Conservation (phyloP, 2,329 filamentous ascomycete genomes). For the Bipolaris sorokiniana region DNA sequence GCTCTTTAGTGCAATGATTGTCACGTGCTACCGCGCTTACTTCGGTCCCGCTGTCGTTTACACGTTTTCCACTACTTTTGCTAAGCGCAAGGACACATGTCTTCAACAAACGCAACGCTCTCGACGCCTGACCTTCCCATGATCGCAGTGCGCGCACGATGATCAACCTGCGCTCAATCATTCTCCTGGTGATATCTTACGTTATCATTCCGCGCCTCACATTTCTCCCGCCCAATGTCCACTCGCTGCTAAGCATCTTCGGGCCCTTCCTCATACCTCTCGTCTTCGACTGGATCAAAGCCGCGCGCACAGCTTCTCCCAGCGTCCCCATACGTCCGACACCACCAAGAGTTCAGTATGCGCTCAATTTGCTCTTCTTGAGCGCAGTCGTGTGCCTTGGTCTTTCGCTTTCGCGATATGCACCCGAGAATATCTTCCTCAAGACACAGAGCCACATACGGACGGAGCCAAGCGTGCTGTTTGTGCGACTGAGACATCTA, state of each 20-base stretch:
- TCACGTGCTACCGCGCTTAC: conserved; percentile 20
- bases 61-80: conserved; percentile 18
- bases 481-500: conserved; percentile 71
- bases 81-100: conserved; percentile 18
- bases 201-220: conserved; percentile 47
- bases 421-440: conserved; percentile 81
- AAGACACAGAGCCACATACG: conserved; percentile 81
- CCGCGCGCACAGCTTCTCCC: conserved; percentile 50
- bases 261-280: conserved; percentile 75
- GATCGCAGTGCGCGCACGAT: conserved; percentile 27
- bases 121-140: conserved; percentile 8
- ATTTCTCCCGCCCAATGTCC: conserved; percentile 42
- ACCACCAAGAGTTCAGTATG: conserved; percentile 60
- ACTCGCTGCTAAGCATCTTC: conserved; percentile 59
- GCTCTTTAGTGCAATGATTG: conserved; percentile 6
- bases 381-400: conserved; percentile 61
- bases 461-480: conserved; percentile 83
- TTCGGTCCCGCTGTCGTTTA: conserved; percentile 7
- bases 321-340: conserved; percentile 62
- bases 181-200: conserved; percentile 43
- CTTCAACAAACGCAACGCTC: conserved; percentile 6
- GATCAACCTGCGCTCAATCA: conserved; percentile 43
- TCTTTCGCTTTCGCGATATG: conserved; percentile 69
- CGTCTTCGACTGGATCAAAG: conserved; percentile 68
- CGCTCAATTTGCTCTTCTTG: conserved; percentile 66